These are phyloP conservation scores for Nakazawaea ernobii DNA, from an alignment of 805 yeast species.

Conservation along the genomic window DNA sequence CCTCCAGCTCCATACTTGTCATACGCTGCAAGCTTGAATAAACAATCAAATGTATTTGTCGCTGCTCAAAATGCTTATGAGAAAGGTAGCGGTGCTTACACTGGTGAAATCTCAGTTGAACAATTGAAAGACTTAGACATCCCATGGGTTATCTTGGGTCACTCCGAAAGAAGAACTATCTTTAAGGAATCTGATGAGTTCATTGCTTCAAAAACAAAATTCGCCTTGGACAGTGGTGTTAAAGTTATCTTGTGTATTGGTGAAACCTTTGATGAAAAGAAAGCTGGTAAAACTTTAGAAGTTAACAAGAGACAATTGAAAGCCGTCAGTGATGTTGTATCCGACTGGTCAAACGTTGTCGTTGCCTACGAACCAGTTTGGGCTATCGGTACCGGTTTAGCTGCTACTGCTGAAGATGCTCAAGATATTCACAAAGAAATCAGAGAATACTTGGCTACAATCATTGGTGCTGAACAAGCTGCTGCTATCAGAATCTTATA, in stretches of 20 bases:
- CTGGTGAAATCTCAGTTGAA: constrained; percentile 92
- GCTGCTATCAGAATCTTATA: constrained; percentile 82
- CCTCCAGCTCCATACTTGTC: constrained; percentile 94
- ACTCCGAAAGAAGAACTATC: constrained; percentile 96
- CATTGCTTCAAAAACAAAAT: constrained; percentile 90
- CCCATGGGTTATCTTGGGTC: constrained; percentile 94
- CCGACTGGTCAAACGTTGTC: constrained; percentile 89
- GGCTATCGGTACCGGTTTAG: constrained; percentile 99
- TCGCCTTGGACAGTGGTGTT: constrained; percentile 84
- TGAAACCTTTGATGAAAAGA: constrained; percentile 94
- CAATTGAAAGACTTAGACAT: constrained; percentile 89
- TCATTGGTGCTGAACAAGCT: constrained; percentile 77
- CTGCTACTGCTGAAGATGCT: constrained; percentile 98
- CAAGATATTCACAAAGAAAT: constrained; percentile 89
- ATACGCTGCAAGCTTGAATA: constrained; percentile 63
- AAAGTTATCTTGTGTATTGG: constrained; percentile 96
- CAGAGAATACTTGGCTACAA: constrained; percentile 73
- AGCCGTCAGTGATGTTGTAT: constrained; percentile 76
- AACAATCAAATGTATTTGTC: constrained; percentile 67
- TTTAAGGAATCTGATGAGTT: constrained; percentile 86
- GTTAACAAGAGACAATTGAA: constrained; percentile 86
- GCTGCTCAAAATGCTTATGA: constrained; percentile 89
- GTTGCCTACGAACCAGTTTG: constrained; percentile 99
- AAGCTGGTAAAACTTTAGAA: constrained; percentile 77
- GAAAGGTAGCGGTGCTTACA: constrained; percentile 93